phyloP scores from a whole-genome alignment of 305 asterid species.

The Solanum hybrid region DNA sequence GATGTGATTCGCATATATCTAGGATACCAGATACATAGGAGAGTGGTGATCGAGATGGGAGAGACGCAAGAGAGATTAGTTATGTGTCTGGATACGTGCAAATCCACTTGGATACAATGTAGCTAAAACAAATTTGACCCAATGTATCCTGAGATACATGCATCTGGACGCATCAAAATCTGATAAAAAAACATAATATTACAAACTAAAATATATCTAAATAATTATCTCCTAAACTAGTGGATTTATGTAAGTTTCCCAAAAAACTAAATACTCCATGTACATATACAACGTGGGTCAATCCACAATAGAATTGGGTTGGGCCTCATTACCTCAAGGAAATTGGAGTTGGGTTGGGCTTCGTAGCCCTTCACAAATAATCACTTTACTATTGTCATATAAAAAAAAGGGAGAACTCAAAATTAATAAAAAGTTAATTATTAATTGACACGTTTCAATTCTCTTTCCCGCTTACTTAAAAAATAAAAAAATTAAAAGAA shows the following conservation, averaged over 20 bases:
- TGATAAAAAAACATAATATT: too few species aligned
- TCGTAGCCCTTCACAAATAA: background rate
- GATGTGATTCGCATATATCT: too few species aligned
- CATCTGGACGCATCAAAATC: rapidly evolving
- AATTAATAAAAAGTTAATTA: too few species aligned
- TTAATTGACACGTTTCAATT: background rate
- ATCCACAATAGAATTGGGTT: background rate
- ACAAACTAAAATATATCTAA: too few species aligned
- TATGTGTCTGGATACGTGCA: background rate
- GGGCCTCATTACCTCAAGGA: background rate
- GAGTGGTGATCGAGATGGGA: background rate
- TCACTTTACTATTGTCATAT: background rate
- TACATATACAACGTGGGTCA: background rate
- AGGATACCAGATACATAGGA: background rate
- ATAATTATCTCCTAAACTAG: too few species aligned
- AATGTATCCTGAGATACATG: too few species aligned
- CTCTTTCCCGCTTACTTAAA: rapidly evolving
- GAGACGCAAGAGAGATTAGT: background rate
- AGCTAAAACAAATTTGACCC: too few species aligned
- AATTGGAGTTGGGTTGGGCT: background rate
- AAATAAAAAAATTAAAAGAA: rapidly evolving
- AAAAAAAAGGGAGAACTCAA: background rate
- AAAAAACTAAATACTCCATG: background rate
- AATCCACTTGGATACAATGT: background rate
- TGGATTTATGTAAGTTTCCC: background rate